phyloP scores from a whole-genome alignment of 1,284 basidiomycete genomes.

The Phaffia rhodozyma region DNA sequence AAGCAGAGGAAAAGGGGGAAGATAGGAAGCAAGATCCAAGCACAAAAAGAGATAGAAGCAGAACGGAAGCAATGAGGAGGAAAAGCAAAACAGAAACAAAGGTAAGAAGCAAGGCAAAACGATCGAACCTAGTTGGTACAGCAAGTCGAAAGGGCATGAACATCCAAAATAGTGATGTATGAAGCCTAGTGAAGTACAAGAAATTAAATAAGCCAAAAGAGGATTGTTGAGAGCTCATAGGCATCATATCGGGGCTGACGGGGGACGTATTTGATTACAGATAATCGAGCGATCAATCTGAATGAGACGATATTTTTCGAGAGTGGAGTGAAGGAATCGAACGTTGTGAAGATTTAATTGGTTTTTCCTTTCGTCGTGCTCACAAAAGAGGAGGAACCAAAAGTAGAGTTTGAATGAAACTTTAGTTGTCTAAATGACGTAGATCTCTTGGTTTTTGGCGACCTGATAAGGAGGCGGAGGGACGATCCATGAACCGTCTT shows the following conservation, averaged over 20 bases:
- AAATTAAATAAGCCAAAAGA: neutral
- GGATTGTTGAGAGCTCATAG: no score
- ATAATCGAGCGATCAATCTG: no score
- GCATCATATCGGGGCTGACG: neutral
- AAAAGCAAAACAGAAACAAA: neutral
- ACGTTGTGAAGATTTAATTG: neutral
- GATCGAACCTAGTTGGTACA: no score
- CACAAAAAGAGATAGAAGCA: neutral
- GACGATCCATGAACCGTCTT: conserved; percentile 30
- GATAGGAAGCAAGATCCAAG: neutral
- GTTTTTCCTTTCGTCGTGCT: no score
- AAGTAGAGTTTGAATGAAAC: neutral
- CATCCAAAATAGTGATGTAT: no score
- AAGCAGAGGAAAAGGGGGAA: neutral
- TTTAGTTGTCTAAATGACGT: conserved; percentile 3
- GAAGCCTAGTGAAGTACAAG: neutral
- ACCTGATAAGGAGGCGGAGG: conserved; percentile 27
- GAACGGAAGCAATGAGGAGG: neutral
- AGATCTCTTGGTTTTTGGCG: neutral
- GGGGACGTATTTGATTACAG: neutral
- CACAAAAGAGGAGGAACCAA: neutral
- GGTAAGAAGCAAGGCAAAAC: neutral
- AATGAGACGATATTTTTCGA: no score
- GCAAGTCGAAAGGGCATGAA: no score
- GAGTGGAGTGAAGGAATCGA: neutral